phyloP scores from a whole-genome alignment of 2,329 filamentous ascomycete species.

The Colletotrichum coccodes region DNA sequence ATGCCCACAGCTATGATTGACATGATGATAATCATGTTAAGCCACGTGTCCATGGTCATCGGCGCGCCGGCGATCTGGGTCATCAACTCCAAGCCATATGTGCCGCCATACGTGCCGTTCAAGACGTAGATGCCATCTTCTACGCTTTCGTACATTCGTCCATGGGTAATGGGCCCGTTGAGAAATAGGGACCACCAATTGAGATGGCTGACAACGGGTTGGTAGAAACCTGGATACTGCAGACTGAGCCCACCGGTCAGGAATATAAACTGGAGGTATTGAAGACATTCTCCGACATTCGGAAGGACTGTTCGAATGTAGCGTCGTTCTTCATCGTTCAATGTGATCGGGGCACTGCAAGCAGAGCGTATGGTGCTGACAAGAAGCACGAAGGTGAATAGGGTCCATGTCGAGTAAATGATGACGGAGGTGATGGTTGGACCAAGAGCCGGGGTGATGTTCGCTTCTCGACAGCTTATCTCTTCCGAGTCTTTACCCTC shows the following conservation, averaged over 20 bases:
- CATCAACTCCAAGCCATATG: constrained; percentile 70
- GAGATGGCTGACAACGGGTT: constrained; percentile 73
- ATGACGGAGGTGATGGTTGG: constrained; percentile 17
- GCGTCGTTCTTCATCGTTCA: constrained; percentile 7
- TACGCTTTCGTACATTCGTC: constrained; percentile 39
- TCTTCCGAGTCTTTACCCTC: constrained; percentile 5
- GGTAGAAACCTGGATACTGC: constrained; percentile 78
- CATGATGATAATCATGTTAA: constrained; percentile 74
- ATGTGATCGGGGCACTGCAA: constrained; percentile 8
- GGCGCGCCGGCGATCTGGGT: constrained; percentile 75
- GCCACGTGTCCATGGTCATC: constrained; percentile 72
- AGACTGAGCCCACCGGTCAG: constrained; percentile 76
- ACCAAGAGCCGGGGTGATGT: constrained; percentile 33
- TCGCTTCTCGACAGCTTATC: constrained; percentile 29
- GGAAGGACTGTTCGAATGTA: constrained; percentile 31
- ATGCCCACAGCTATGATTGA: constrained; percentile 64
- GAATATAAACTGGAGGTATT: constrained; percentile 81
- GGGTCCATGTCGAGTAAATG: constrained; percentile 28
- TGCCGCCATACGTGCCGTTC: constrained; percentile 69
- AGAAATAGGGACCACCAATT: constrained; percentile 78
- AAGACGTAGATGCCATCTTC: constrained; percentile 71
- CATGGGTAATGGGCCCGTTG: constrained; percentile 40
- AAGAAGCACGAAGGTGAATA: constrained; percentile 35
- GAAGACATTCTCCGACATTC: constrained; percentile 65
- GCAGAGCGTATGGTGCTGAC: constrained; percentile 25